These are phyloP conservation scores for Heracleum sosnowskyi DNA, from an alignment of 129 eudicot genomes.

Conservation along the genomic window DNA sequence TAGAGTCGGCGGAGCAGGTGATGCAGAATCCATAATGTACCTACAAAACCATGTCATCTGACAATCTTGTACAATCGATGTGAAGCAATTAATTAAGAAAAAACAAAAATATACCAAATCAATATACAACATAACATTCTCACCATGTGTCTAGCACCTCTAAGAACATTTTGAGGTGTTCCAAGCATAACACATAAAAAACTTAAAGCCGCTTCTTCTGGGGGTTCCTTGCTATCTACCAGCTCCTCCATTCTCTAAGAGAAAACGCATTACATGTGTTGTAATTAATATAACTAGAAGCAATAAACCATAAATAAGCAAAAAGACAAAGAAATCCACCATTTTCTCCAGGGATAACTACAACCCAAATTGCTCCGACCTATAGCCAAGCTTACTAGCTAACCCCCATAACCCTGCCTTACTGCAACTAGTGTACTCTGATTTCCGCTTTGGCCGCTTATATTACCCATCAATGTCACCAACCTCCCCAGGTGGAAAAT, in stretches of 20 bases:
- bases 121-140: not conserved
- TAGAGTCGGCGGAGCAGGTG: too few species aligned
- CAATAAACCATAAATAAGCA: not conserved
- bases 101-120: too few species aligned
- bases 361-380: conserved; percentile 88
- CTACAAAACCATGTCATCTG: too few species aligned
- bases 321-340: conserved; percentile 28
- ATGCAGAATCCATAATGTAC: too few species aligned
- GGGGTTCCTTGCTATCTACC: conserved; percentile 93
- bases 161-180: conserved; percentile 69
- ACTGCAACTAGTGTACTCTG: conserved; percentile 67
- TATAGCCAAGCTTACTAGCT: conserved; percentile 76
- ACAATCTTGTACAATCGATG: too few species aligned
- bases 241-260: conserved; percentile 40
- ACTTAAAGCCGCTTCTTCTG: conserved; percentile 71
- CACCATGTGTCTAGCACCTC: conserved; percentile 99
- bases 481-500: conserved; percentile 88
- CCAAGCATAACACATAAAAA: conserved; percentile 72
- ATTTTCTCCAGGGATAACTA: conserved; percentile 68
- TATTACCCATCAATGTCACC: conserved; percentile 62
- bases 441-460: conserved; percentile 80
- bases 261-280: not conserved
- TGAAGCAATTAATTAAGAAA: too few species aligned
- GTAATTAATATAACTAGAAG: not conserved
- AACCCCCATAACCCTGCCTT: conserved; percentile 91